Conservation (phyloP, 2,329 filamentous ascomycete genomes). For the Karstenula rhodostoma region DNA sequence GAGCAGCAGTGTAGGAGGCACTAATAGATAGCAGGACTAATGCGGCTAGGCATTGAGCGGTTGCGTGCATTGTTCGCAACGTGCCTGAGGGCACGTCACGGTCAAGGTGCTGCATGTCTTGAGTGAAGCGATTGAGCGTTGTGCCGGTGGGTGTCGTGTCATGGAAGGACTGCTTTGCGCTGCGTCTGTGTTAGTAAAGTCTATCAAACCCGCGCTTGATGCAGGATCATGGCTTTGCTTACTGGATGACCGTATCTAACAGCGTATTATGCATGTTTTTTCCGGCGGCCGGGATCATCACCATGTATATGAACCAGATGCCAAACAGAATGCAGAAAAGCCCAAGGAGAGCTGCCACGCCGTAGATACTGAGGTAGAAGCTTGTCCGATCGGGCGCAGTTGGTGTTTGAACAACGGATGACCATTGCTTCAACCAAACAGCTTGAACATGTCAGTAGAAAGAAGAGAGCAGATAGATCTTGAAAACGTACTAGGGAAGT, state of each 20-base stretch:
- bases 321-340: not conserved
- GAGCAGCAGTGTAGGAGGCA: conserved; percentile 12
- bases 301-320: conserved; percentile 2
- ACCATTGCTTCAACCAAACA: conserved; percentile 18
- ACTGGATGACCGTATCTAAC: conserved; percentile 10
- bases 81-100: conserved; percentile 13
- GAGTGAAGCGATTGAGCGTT: conserved; percentile 20
- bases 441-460: conserved; percentile 7
- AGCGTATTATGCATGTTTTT: conserved; percentile 42
- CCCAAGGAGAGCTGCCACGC: not conserved
- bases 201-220: conserved; percentile 2
- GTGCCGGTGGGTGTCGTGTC: conserved; percentile 4
- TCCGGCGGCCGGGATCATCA: not conserved
- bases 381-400: not conserved
- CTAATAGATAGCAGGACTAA: conserved; percentile 6
- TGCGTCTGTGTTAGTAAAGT: not conserved
- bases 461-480: not conserved
- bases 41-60: not conserved
- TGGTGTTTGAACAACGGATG: conserved; percentile 2
- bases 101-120: conserved; percentile 23
- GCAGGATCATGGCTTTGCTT: conserved; percentile 10
- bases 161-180: conserved; percentile 14
- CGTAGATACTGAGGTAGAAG: not conserved
- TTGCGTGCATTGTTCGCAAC: conserved; percentile 6
- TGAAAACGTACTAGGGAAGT: conserved; percentile 13